Evolutionary conservation across 169 alveolate genomes (phyloP).

Genomic region (Plasmodium cynomolgi): DNA sequence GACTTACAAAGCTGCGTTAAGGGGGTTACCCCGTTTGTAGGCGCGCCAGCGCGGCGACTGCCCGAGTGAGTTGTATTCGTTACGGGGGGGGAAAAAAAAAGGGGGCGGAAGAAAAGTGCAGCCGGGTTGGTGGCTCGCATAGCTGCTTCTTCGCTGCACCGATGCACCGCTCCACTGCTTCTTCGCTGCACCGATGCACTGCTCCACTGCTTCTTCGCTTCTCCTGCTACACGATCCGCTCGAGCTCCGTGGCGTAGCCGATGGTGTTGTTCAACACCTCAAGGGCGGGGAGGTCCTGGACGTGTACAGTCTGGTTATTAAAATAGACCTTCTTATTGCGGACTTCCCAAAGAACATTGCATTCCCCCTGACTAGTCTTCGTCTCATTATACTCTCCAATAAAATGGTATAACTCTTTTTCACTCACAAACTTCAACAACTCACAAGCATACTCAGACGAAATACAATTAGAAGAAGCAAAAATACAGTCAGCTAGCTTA

Average conservation of each 20-base stretch:
- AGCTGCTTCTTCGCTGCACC: neutral
- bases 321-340: constrained; percentile 16
- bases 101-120: neutral
- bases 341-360: constrained; percentile 45
- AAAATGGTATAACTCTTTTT: constrained; percentile 66
- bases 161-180: neutral
- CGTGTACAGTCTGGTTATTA: constrained; percentile 9
- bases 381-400: constrained; percentile 75
- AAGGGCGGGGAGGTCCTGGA: constrained; percentile 47
- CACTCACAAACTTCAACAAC: constrained; percentile 74
- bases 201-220: neutral
- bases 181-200: neutral
- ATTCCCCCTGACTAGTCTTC: constrained; percentile 55
- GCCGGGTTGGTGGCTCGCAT: neutral
- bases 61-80: neutral
- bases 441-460: constrained; percentile 51
- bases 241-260: constrained; percentile 71
- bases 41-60: neutral
- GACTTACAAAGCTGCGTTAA: neutral
- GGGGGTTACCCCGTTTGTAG: neutral
- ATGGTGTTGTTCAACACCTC: constrained; percentile 60
- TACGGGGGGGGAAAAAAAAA: neutral
- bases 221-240: constrained; percentile 17
- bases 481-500: constrained; percentile 83
- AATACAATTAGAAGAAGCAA: constrained; percentile 75